Conservation (phyloP, 148 eudicot species). For the Polygonum maritimum region DNA sequence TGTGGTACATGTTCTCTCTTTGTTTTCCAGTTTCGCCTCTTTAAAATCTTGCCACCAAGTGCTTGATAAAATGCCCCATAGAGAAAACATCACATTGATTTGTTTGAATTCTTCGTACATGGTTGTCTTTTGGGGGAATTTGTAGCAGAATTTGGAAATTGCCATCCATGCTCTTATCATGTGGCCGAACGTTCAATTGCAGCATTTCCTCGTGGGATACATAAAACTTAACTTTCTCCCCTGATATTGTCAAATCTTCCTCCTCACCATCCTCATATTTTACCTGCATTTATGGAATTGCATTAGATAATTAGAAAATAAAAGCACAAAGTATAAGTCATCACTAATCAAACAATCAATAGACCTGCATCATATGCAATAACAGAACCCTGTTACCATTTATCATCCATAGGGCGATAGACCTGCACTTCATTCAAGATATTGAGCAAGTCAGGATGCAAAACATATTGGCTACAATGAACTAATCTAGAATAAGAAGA, state of each 20-base stretch:
- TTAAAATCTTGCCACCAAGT: too few relatives aligned
- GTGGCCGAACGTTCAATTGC: slow-evolving; percentile 35
- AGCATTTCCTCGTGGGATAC: slow-evolving; percentile 62
- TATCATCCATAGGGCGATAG: slow-evolving; percentile 91
- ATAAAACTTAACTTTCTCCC: slow-evolving; percentile 60
- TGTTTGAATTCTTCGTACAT: too few relatives aligned
- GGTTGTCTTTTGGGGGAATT: too few relatives aligned
- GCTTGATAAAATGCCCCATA: too few relatives aligned
- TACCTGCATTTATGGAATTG: slow-evolving; percentile 39
- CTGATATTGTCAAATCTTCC: slow-evolving; percentile 46
- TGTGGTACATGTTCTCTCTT: too few relatives aligned
- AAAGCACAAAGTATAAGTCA: background rate
- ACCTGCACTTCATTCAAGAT: slow-evolving; percentile 36
- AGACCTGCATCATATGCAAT: slow-evolving; percentile 39
- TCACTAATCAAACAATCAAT: background rate
- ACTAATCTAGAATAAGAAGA: too few relatives aligned
- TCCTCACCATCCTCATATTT: slow-evolving; percentile 73
- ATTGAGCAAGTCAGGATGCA: background rate
- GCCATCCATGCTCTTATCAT: slow-evolving; percentile 29
- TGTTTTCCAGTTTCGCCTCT: too few relatives aligned
- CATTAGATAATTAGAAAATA: background rate
- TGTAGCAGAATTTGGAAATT: too few relatives aligned
- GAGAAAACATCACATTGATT: too few relatives aligned
- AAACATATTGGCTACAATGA: background rate
- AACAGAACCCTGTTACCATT: slow-evolving; percentile 63